Evolutionary conservation across 75 land plant genomes (phyloP).

Genomic region (Selaginella tamariscina): DNA sequence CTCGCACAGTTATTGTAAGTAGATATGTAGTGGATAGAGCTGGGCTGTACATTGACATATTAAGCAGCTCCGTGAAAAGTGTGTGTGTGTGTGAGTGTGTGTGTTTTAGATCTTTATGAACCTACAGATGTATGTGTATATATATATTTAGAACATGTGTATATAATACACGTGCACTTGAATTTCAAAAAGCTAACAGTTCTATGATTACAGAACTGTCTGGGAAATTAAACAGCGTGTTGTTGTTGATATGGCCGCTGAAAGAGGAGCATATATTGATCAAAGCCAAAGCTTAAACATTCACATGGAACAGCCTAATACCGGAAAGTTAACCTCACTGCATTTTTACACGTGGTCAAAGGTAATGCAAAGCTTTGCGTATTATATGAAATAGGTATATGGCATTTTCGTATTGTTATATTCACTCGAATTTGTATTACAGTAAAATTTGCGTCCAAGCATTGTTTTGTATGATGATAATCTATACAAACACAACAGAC

Average conservation of each 20-base stretch:
- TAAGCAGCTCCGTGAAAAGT: not conserved
- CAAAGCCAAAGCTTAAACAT: conserved; percentile 85
- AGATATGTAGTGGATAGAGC: no score
- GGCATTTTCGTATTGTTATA: not conserved
- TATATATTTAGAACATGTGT: no score
- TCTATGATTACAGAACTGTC: conserved; percentile 92
- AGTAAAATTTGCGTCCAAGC: no score
- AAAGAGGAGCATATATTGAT: conserved; percentile 51
- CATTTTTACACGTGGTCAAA: conserved; percentile 89
- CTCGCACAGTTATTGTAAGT: no score
- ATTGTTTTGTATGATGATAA: no score
- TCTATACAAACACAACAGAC: no score
- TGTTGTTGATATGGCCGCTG: conserved; percentile 90
- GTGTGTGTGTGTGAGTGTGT: not conserved
- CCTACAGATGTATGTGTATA: not conserved
- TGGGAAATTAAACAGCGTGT: conserved; percentile 94
- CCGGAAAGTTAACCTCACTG: conserved; percentile 80
- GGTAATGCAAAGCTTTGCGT: conserved; percentile 24
- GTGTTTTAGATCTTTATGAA: not conserved
- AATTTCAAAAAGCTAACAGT: no score
- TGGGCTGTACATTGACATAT: no score
- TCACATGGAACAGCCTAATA: conserved; percentile 94
- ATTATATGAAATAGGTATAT: no score
- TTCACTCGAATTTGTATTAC: not conserved
- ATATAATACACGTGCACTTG: no score